phyloP scores from a whole-genome alignment of 2,329 filamentous ascomycete genomes.

The Drechmeria coniospora region DNA sequence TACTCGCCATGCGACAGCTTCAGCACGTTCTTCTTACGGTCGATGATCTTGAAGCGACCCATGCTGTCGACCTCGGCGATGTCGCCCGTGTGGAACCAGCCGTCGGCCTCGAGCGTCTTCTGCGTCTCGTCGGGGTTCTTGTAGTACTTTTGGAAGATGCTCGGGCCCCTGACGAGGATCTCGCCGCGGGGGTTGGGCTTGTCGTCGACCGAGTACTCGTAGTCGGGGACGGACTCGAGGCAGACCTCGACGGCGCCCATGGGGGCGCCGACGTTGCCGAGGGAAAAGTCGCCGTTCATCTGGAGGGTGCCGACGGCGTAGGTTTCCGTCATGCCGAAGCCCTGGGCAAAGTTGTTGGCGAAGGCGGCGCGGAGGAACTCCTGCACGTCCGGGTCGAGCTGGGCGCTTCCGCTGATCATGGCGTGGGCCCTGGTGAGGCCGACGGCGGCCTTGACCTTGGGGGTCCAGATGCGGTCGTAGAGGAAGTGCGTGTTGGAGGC shows the following conservation, averaged over 20 bases:
- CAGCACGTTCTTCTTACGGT: conserved; percentile 97
- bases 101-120: conserved; percentile 69
- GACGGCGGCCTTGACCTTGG: conserved; percentile 70
- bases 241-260: conserved; percentile 57
- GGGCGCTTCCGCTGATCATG: conserved; percentile 81
- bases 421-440: conserved; percentile 58
- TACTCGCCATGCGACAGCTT: conserved; percentile 98
- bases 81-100: conserved; percentile 96
- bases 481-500: conserved; percentile 67
- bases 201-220: conserved; percentile 82
- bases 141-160: conserved; percentile 75
- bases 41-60: conserved; percentile 84
- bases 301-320: conserved; percentile 68
- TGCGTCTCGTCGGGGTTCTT: conserved; percentile 77
- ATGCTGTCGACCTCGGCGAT: conserved; percentile 72
- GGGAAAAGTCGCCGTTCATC: conserved; percentile 50
- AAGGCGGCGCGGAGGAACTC: conserved; percentile 78
- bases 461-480: conserved; percentile 80
- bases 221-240: conserved; percentile 76
- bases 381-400: conserved; percentile 76
- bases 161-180: conserved; percentile 66
- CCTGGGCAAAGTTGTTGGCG: conserved; percentile 65
- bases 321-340: conserved; percentile 87
- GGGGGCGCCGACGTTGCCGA: conserved; percentile 70
- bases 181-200: conserved; percentile 84